A percentile compares a stretch with the other conserved stretches of the same genome.
phyloP scores from a whole-genome alignment of 208 protist species.

The Wallacemonas sp. region DNA sequence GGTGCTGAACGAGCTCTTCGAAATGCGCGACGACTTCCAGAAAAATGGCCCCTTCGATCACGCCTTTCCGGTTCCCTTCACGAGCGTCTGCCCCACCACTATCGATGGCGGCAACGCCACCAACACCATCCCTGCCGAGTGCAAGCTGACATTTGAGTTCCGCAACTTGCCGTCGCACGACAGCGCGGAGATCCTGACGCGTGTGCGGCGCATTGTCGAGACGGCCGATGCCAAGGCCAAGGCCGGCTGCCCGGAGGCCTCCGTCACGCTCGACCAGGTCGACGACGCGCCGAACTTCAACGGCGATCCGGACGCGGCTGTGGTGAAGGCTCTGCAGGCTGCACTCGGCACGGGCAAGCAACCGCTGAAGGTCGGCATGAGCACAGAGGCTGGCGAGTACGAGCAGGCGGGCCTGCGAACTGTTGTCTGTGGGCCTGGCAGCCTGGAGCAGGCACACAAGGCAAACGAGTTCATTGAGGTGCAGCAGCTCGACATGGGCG shows the following conservation, averaged over 20 bases:
- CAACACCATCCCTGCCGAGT: constrained; percentile 60
- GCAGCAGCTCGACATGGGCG: constrained; percentile 54
- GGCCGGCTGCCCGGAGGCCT: too few species aligned
- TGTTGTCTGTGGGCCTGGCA: constrained; percentile 63
- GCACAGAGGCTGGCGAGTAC: constrained; percentile 57
- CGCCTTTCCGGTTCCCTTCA: constrained; percentile 33
- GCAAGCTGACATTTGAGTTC: constrained; percentile 46
- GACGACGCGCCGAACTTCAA: constrained; percentile 28
- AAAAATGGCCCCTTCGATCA: constrained; percentile 41
- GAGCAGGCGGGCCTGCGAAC: constrained; percentile 46
- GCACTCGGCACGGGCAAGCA: constrained; percentile 8
- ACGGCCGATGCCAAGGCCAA: constrained; percentile 13
- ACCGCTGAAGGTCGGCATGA: constrained; percentile 51
- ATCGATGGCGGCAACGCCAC: constrained; percentile 42
- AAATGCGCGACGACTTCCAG: constrained; percentile 37
- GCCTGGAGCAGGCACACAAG: constrained; percentile 65
- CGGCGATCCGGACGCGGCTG: constrained; percentile 19
- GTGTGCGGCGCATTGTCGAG: constrained; percentile 34
- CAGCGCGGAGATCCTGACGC: constrained; percentile 19
- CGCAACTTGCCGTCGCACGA: constrained; percentile 50
- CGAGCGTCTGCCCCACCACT: constrained; percentile 35
- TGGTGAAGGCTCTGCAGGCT: constrained; percentile 37
- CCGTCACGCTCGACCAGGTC: too few species aligned
- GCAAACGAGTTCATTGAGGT: constrained; percentile 64
- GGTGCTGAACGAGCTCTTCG: constrained; percentile 41